Base-by-base conservation (phyloP, 2,329 filamentous ascomycete species). In the Epichloe hybrida region DNA sequence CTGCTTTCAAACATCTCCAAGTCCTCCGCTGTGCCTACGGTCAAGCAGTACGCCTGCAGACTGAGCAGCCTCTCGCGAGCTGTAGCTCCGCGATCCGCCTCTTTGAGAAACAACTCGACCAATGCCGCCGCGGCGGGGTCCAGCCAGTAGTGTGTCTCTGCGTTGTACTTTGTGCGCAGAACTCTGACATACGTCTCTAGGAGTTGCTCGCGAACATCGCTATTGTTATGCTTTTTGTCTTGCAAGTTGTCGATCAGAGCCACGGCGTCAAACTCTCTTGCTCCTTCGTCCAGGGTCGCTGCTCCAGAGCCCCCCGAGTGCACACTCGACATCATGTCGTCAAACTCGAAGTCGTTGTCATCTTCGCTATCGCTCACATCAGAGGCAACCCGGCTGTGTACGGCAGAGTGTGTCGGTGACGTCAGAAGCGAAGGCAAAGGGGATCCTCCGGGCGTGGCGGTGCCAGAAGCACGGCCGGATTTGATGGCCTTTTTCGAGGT, bases 151-250 rank as follows among this genome's bases (percentile, higher is more conserved):
- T 68, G 63, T 7, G 65, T 65, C 11, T 66, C 58, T 12, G 58
- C 52, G 1, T 56, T 56, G 54, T 68, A 69, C 3, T 58, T 61
- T 43, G 53, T 61, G 40, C 83, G 86, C 48, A 90, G 65, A 20
- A 86, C 72, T 49, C 60, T 62, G 52, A 67, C 57, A 46, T 64
- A 69, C 21, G 59, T 52, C 5, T 62, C 60, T 9, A 69, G 51
- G 13, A 64, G 58, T 21, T 66, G 61, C 59, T 88, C 84, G 49
- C 88, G 80, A 21, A 81, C 80, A 55, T 86, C 79, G 23, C 76
- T 78, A 56, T 82, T 88, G 66, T 83, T 88, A 56, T 84, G 81
- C 73, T 94, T 95, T 59, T 86, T 82, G 54, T 78, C 74, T 50
- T 84, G 73, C 31, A 95, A 77, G 57, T 86, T 81, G 46, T 83